Conservation (phyloP, 495 filamentous ascomycete genomes). For the Geopyxis carbonaria region DNA sequence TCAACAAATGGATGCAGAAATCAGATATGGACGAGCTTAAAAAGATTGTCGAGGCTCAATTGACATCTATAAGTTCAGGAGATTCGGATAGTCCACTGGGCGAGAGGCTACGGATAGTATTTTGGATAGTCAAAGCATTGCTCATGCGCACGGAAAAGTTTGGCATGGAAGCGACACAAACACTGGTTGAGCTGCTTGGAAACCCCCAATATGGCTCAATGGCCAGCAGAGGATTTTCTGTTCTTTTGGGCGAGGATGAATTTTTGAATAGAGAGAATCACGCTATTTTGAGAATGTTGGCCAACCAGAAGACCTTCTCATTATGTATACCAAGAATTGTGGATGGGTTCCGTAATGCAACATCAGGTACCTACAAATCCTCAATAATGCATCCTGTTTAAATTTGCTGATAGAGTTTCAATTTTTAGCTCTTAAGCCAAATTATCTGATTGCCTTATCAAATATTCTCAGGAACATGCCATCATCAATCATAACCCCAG, state of each 20-base stretch:
- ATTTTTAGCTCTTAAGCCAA: slow-evolving; percentile 35
- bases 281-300: slow-evolving; percentile 44
- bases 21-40: slow-evolving; percentile 16
- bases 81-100: slow-evolving; percentile 2
- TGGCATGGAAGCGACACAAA: slow-evolving; percentile 33
- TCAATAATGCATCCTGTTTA: background rate
- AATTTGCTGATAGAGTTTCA: background rate
- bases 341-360: slow-evolving; percentile 35
- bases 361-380: slow-evolving; percentile 15
- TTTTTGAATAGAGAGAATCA: slow-evolving; percentile 48
- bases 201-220: slow-evolving; percentile 30
- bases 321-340: slow-evolving; percentile 44
- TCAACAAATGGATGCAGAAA: slow-evolving; percentile 39
- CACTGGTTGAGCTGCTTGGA: slow-evolving; percentile 40
- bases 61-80: slow-evolving; percentile 3
- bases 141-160: slow-evolving; percentile 29
- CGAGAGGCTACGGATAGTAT: slow-evolving; percentile 27
- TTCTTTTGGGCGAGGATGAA: slow-evolving; percentile 45
- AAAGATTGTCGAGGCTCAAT: slow-evolving; percentile 3
- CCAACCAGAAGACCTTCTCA: slow-evolving; percentile 48
- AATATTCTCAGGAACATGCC: slow-evolving; percentile 46
- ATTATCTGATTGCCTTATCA: slow-evolving; percentile 49
- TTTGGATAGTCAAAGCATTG: slow-evolving; percentile 41
- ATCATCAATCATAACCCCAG: slow-evolving; percentile 40
- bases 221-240: slow-evolving; percentile 41